Percentiles rank a stretch among this genome's conserved stretches.
Conservation (phyloP, 768 basidiomycete species). For the Favolaschia claudopus region DNA sequence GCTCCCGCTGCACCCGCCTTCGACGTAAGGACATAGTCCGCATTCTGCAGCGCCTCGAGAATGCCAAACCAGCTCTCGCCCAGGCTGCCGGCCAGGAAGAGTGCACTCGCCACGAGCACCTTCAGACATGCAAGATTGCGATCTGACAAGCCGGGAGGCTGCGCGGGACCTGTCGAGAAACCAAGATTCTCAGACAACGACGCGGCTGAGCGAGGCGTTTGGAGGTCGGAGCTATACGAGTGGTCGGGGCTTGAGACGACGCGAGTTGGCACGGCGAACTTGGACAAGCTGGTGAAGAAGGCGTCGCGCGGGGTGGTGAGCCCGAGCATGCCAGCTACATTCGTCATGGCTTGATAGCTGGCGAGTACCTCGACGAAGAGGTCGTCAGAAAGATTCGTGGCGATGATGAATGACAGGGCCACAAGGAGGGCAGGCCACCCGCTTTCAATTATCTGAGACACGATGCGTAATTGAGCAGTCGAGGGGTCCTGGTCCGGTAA, state of each 20-base stretch:
- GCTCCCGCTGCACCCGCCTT: conserved; percentile 50
- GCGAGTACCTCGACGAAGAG: conserved; percentile 88
- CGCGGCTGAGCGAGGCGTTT: conserved; percentile 66
- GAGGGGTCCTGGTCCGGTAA: conserved; percentile 60
- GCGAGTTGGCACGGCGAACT: conserved; percentile 88
- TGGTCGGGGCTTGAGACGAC: conserved; percentile 86
- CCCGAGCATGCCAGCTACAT: conserved; percentile 89
- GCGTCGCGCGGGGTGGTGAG: conserved; percentile 90
- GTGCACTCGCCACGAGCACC: conserved; percentile 75
- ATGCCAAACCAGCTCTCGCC: conserved; percentile 94
- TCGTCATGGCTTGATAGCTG: conserved; percentile 84
- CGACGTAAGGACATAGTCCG: conserved; percentile 86
- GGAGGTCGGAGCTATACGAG: conserved; percentile 54
- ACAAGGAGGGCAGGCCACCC: conserved; percentile 95
- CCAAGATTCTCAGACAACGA: conserved; percentile 76
- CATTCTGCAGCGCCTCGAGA: conserved; percentile 91
- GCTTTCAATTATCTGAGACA: conserved; percentile 81
- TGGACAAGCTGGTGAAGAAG: conserved; percentile 89
- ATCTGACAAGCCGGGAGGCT: conserved; percentile 82
- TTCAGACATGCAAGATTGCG: conserved; percentile 92
- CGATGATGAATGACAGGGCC: conserved; percentile 86
- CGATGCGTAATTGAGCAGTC: conserved; percentile 65
- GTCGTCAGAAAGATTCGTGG: conserved; percentile 90
- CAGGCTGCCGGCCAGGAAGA: conserved; percentile 85
- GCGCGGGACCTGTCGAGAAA: conserved; percentile 51